Base-by-base conservation (phyloP, 2,329 filamentous ascomycete species). In the Pseudopithomyces chartarum region DNA sequence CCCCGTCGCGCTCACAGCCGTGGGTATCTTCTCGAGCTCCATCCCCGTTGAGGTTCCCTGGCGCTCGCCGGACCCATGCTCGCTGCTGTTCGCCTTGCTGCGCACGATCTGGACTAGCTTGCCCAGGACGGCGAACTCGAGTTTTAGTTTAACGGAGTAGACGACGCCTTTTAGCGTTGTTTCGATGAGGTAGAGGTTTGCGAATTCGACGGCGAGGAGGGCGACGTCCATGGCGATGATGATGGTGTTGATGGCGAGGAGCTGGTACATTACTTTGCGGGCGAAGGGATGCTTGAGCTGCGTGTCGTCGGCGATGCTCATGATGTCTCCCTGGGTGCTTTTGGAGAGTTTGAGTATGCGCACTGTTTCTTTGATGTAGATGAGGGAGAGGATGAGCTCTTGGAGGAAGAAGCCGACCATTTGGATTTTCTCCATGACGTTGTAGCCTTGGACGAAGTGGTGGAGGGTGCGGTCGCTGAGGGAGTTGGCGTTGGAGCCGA, bases 101-200 rank as follows among this genome's bases (percentile, higher is more conserved):
- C 62, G 73, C 38, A 69, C 69, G 23, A 75, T 63, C 36, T 73
- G 66, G 15, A 81, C 77, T 3, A 82, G 66, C 34, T 76, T 74
- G 26, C 83, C 76, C 10, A 87, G 73, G 39, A 87, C 80, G 15
- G 82, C 80, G 58, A 82, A 81, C 68, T 87, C 85, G n/a, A 85
- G 77, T 57, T 84, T 83, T 39, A 84, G 74, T 61, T 81, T 81
- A 61, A 81, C 67, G 43, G 73, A 76, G 65, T 81, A 81, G 6
- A 79, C 74, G 19, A 78, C 76, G 20, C 70, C 75, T 57, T 80
- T 80, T 2, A 78, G 61, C 0, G 74, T 74, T 8, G 69, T 71
- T 55, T 74, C 63, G 19, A 75, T 69, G n/a, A 73, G 52, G 43
- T 74, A 73, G 1, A 71, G 54, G 23, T 74, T 73, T 3, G 69